Evolutionary conservation across 129 eudicot genomes (phyloP), one percentile per base, ranked within the genome.

Genomic region (Scalesia atractyloides): DNA sequence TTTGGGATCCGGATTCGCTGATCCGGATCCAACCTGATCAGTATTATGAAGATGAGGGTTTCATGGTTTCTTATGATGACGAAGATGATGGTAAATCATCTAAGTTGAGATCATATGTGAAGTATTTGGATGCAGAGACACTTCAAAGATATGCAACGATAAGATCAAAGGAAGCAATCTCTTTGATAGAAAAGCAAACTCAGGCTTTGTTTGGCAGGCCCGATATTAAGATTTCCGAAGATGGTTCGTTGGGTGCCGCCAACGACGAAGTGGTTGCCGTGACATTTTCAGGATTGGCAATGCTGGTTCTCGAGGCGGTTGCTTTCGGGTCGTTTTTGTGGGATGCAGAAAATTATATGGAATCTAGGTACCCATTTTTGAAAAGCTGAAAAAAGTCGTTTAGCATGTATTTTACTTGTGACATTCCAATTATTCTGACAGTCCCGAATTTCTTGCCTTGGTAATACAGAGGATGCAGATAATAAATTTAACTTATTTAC

Each of bases 201-300:
- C 99, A 88, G 67, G 91, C 99, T 13, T 47, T 95, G 82, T 90
- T 95, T 68, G 99, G 99, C 18, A 84, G 82, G 76, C 99, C 99
- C 1, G 96, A 88, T 74, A 91, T 91, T 43, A 84, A 19, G 74
- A 73, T 90, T 11, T 63, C 81, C 3, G 88, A 80, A 9, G 97
- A 85, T 71, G 99, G 96, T 48, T 67, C 93, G 24, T 83, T 94
- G 7, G 96, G 84, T 82, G 74, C 97, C 5, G 74, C 88, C 9
- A 86, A 83, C 47, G 99, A 88, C 49, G 91, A 86, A 67, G 50
- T 73, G 14, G 80, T 90, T 51, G 51, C 86, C 7, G 37, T 94
- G 43, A 79, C 89, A 0, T 84, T 86, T 66, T 82, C 90, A 18
- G 97, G 97, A 5, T 78, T 94, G 82, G 83, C 89, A 0, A 82